Base-by-base conservation (phyloP, 2,329 filamentous ascomycete species). In the Plenodomus lindquistii region DNA sequence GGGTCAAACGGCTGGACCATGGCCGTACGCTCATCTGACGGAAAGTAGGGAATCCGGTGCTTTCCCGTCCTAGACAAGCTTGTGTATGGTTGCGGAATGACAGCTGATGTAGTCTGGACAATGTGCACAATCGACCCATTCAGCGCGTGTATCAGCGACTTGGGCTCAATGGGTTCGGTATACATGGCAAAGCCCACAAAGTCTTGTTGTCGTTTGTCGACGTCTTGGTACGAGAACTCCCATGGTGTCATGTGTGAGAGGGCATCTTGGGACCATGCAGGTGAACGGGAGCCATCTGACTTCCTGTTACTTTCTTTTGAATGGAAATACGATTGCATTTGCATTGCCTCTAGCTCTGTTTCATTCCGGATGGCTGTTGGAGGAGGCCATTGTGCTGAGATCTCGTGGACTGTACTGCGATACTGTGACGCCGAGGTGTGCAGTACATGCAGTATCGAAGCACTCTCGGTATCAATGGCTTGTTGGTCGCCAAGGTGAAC, bases 251-350 rank as follows among this genome's bases (percentile, higher is more conserved):
- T 59, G 0, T 75, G 73, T 1, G 82, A 82, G 8, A 92, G 71
- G 0, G 87, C 81, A 0, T 73, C 75, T 0, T 77, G 50, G 42
- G 79, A 73, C 81, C 85, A 89, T 37, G 65, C 69, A 17, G 70
- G 44, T 55, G 51, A 54, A 36, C 59, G 41, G 57, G 57, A 8
- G 50, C 50, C 24, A 42, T 38, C 34, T 9, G 13, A 5, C 17
- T 31, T 45, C 56, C 41, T 36, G 58, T 55, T 18, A 48, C 49
- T 22, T 38, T 44, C 22, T 48, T 46, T 40, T 40, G 55, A 65
- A 64, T 93, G 89, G 62, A 93, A 90, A 60, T 92, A 93, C 0
- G 88, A 86, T 79, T 91, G 85, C n/a, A 80, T 83, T 58, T 91
- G 87, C 86, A 93, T 91, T 5, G 81, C 80, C 42, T 87, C 77